Evolutionary conservation across 805 yeast species (phyloP), one percentile per base, ranked within the genome.

Genomic region (Saccharomyces mikatae): DNA sequence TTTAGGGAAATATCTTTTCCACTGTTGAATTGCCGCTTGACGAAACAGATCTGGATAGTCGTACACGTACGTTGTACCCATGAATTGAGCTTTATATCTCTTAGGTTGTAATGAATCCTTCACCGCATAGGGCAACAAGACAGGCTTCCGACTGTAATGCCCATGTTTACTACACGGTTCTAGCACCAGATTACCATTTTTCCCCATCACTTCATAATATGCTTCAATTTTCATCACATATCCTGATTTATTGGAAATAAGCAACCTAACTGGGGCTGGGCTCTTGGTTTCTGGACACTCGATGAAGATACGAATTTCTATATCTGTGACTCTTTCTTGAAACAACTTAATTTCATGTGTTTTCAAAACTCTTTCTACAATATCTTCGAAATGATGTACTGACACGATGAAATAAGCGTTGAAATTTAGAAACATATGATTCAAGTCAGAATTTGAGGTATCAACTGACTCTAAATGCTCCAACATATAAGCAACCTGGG

Each of bases 21-120:
- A 94, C 72, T 84, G 86, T 21, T 91, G 78, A 54, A 82, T 72
- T 46, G 88, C 80, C 41, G 97, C 96, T 76, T 94, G 97, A 66
- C 90, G 88, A 86, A 95, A 94, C 66, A 94, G 76, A 71, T 94
- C 99, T 52, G 99, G 99, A 94, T 95, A 95, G 74, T 94, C 99
- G 67, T 95, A 94, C 51, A 89, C 97, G 68, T 89, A 94, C 8
- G 99, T 91, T 17, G 99, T 94, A 60, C 99, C 99, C 91, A 94
- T 87, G 65, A 89, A 80, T 74, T 94, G 98, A 51, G 99, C 99
- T 77, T 86, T 88, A 79, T 95, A 95, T 75, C 99, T 89, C 75
- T 94, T 94, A 64, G 98, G 97, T 77, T 94, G 99, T 67, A 94
- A 80, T 76, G 96, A 91, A 75, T 94, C 99, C 78, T 94, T 94